These are phyloP conservation scores for Anisogramma anomala DNA, from an alignment of 2,329 filamentous ascomycete species.

Conservation along the genomic window DNA sequence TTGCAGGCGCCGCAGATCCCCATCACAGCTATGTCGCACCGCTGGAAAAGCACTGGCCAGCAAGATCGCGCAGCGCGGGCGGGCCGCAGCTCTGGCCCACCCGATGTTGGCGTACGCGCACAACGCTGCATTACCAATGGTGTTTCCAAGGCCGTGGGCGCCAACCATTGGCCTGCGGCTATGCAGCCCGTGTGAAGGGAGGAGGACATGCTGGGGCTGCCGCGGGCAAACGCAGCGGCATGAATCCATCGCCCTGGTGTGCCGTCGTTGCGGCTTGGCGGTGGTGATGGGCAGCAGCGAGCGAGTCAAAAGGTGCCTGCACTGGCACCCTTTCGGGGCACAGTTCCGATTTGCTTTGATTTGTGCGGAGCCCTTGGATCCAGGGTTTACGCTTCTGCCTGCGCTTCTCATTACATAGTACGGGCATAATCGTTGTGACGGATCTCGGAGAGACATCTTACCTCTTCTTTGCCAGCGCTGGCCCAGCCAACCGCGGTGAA, in stretches of 20 bases:
- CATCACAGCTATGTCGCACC: slow-evolving; percentile 8
- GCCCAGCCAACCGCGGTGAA: too few species aligned
- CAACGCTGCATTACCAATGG: slow-evolving; percentile 11
- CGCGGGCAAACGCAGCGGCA: too few species aligned
- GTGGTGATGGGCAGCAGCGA: too few species aligned
- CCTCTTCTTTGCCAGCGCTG: too few species aligned
- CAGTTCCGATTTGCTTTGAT: slow-evolving; percentile 5
- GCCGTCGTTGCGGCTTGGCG: too few species aligned
- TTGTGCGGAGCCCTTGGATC: slow-evolving; percentile 1
- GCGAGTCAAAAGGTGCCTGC: too few species aligned
- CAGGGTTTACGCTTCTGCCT: neutral
- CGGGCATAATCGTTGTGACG: too few species aligned
- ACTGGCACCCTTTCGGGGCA: too few species aligned
- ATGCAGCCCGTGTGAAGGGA: neutral
- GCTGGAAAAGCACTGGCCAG: slow-evolving; percentile 11
- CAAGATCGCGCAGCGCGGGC: slow-evolving; percentile 10
- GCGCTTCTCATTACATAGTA: too few species aligned
- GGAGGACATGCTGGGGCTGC: neutral
- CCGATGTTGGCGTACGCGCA: slow-evolving; percentile 5
- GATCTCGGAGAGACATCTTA: too few species aligned
- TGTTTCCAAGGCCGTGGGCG: neutral
- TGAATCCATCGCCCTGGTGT: too few species aligned
- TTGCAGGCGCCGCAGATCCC: slow-evolving; percentile 5
- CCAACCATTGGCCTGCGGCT: slow-evolving; percentile 1
- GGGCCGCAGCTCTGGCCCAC: slow-evolving; percentile 8